Evolutionary conservation across 805 yeast species (phyloP).

Genomic region (Yamadazyma ubonensis): DNA sequence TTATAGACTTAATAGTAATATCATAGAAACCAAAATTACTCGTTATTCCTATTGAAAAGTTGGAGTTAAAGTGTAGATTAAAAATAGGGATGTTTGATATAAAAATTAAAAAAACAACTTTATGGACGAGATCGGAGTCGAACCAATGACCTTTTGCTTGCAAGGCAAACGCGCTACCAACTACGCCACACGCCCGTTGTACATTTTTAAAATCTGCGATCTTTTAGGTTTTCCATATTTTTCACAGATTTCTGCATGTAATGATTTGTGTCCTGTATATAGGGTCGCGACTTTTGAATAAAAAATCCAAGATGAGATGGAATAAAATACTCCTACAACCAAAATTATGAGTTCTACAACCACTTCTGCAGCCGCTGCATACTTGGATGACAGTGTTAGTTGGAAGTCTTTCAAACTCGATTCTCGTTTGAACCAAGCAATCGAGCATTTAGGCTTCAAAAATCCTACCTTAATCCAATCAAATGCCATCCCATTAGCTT

Average conservation of each 20-base stretch:
- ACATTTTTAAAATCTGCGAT: background rate
- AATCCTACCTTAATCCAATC: constrained; percentile 91
- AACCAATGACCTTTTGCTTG: constrained; percentile 78
- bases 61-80: no score
- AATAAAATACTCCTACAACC: constrained; percentile 6
- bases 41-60: no score
- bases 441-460: constrained; percentile 72
- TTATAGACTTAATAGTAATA: background rate
- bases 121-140: constrained; percentile 76
- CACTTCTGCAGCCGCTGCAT: constrained; percentile 61
- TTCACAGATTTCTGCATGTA: no score
- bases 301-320: constrained; percentile 13
- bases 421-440: constrained; percentile 79
- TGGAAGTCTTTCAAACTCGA: constrained; percentile 83
- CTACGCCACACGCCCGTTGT: constrained; percentile 70
- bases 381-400: constrained; percentile 64
- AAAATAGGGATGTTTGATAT: background rate
- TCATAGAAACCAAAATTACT: background rate
- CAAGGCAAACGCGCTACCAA: constrained; percentile 82
- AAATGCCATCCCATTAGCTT: constrained; percentile 86
- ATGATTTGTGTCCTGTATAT: background rate
- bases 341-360: constrained; percentile 11
- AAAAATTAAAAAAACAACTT: constrained; percentile 19
- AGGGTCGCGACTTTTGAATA: background rate
- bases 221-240: background rate